Percentiles rank a stretch among this genome's conserved stretches.
These are phyloP conservation scores for Bruguiera gymnorhiza DNA, from an alignment of 345 rosid genomes.

Conservation along the genomic window DNA sequence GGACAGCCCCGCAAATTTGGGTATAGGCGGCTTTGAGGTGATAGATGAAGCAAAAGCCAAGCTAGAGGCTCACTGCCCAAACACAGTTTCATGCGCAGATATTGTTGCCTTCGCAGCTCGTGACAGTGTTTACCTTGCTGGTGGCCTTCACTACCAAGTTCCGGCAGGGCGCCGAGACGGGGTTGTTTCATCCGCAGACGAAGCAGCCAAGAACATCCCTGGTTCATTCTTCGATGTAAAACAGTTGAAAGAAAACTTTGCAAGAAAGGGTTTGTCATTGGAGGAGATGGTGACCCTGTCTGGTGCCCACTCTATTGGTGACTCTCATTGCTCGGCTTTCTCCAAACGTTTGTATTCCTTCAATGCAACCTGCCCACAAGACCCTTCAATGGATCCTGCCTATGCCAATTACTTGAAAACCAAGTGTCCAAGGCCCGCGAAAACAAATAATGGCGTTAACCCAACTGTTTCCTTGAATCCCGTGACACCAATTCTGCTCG, in stretches of 20 bases:
- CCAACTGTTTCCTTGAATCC: conserved; percentile 8
- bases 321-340: conserved; percentile 3
- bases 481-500: conserved; percentile 13
- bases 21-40: not conserved
- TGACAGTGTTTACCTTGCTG: not conserved
- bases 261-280: not conserved
- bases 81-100: conserved; percentile 16
- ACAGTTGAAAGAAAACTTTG: not conserved
- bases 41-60: conserved; percentile 8
- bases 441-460: not conserved
- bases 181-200: not conserved
- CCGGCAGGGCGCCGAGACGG: not conserved
- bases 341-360: not conserved
- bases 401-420: conserved; percentile 12
- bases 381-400: conserved; percentile 5
- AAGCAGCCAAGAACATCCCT: not conserved
- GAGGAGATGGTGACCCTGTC: conserved; percentile 13
- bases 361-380: conserved; percentile 5
- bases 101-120: conserved; percentile 16
- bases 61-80: not conserved
- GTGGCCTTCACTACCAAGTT: not conserved
- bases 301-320: conserved; percentile 10
- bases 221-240: not conserved
- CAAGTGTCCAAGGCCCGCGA: not conserved
- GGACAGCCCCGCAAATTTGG: not conserved